These are phyloP conservation scores for Pseudogymnoascus sp. DNA, from an alignment of 2,329 filamentous ascomycete genomes.

Conservation along the genomic window DNA sequence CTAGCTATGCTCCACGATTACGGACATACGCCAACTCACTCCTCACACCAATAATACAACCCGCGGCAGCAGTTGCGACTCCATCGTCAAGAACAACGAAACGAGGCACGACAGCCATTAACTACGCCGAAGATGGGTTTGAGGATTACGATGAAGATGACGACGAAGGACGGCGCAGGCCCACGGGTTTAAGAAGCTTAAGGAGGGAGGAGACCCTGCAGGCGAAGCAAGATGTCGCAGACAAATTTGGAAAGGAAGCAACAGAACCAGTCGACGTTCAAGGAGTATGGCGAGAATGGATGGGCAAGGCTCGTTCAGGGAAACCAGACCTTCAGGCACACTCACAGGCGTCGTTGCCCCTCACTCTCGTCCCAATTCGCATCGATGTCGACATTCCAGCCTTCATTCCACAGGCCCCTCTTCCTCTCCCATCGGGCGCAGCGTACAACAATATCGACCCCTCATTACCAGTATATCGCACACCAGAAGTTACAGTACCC, in stretches of 20 bases:
- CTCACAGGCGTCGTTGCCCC: slow-evolving; percentile 65
- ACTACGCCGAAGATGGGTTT: slow-evolving; percentile 94
- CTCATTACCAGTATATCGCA: slow-evolving; percentile 66
- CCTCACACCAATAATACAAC: slow-evolving; percentile 72
- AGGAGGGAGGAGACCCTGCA: slow-evolving; percentile 64
- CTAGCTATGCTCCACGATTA: slow-evolving; percentile 82
- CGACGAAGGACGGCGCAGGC: slow-evolving; percentile 57
- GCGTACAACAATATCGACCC: slow-evolving; percentile 55
- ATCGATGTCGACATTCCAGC: slow-evolving; percentile 89
- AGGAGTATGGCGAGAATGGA: slow-evolving; percentile 92
- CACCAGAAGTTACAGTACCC: slow-evolving; percentile 69
- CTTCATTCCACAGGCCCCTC: slow-evolving; percentile 57
- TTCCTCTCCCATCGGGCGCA: slow-evolving; percentile 53
- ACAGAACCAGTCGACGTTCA: slow-evolving; percentile 71
- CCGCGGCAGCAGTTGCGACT: slow-evolving; percentile 54
- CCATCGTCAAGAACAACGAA: slow-evolving; percentile 81
- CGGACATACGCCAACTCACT: slow-evolving; percentile 88
- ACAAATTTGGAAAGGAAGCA: slow-evolving; percentile 78
- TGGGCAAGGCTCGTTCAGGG: slow-evolving; percentile 59
- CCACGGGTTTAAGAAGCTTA: slow-evolving; percentile 75
- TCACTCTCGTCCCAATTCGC: slow-evolving; percentile 88
- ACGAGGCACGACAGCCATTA: slow-evolving; percentile 90
- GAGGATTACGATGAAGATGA: slow-evolving; percentile 77
- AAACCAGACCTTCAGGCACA: slow-evolving; percentile 52
- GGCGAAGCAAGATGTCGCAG: slow-evolving; percentile 54